These are phyloP conservation scores for Carex parvula DNA, from an alignment of 176 grass and related monocot genomes.

Conservation along the genomic window DNA sequence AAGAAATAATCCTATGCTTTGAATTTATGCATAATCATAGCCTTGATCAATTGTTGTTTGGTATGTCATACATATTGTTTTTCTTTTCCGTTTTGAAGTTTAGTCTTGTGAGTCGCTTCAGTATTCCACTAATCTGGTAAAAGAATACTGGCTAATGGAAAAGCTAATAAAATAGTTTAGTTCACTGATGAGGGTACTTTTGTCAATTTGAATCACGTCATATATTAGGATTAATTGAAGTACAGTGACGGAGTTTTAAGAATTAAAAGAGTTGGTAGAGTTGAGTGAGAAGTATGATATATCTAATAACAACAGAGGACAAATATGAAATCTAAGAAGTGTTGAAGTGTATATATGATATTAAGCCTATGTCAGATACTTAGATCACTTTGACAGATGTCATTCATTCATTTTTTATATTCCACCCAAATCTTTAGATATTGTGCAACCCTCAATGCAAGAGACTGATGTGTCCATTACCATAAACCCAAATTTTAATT, in stretches of 20 bases:
- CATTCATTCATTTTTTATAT: not conserved
- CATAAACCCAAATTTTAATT: not conserved
- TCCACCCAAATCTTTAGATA: not conserved
- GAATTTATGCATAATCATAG: not conserved
- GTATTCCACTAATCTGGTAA: not conserved
- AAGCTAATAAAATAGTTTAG: not conserved
- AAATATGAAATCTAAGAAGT: not conserved
- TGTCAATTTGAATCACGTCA: too few relatives aligned
- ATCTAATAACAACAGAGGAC: not conserved
- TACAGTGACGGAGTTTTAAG: not conserved
- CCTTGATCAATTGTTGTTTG: slow-evolving; percentile 15
- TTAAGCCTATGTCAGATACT: not conserved
- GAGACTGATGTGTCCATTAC: not conserved
- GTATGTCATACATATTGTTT: not conserved
- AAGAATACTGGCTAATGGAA: not conserved
- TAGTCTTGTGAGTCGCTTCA: not conserved
- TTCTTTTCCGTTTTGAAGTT: not conserved
- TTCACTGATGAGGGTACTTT: not conserved
- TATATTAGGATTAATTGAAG: too few relatives aligned
- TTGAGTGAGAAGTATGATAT: not conserved
- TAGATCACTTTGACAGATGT: not conserved
- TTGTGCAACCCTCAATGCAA: too few relatives aligned
- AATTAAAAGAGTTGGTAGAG: not conserved
- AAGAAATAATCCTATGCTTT: slow-evolving; percentile 14
- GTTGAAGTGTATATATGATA: not conserved